Evolutionary conservation across 441 rosid species (phyloP).

Genomic region (Erysimum pusillum): DNA sequence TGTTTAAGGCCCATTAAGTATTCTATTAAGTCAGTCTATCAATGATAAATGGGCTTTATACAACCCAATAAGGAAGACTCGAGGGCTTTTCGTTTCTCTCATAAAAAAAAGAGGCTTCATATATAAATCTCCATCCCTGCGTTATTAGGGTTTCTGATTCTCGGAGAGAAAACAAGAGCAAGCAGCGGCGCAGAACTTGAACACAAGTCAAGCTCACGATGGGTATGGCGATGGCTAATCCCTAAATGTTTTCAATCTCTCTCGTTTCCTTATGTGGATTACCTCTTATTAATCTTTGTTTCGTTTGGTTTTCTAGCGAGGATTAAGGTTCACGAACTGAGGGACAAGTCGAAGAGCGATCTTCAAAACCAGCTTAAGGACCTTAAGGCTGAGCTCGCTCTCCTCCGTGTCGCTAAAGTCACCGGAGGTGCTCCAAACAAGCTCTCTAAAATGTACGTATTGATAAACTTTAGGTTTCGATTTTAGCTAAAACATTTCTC

Average conservation of each 20-base stretch:
- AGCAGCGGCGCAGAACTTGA: slow-evolving; percentile 44
- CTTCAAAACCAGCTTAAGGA: slow-evolving; percentile 81
- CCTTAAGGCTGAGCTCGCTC: slow-evolving; percentile 84
- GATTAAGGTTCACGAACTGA: slow-evolving; percentile 92
- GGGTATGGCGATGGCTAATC: slow-evolving; percentile 34
- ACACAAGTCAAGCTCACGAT: slow-evolving; percentile 39
- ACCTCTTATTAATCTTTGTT: slow-evolving; percentile 2
- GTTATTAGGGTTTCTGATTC: slow-evolving; percentile 38
- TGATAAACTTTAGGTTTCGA: background rate
- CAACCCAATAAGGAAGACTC: slow-evolving; percentile 26
- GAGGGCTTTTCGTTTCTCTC: slow-evolving; percentile 9
- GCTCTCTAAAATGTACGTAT: slow-evolving; percentile 87
- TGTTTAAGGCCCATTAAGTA: slow-evolving; percentile 22
- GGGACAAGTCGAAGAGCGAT: slow-evolving; percentile 84
- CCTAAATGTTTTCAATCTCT: background rate
- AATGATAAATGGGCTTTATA: slow-evolving; percentile 11
- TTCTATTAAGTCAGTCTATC: background rate
- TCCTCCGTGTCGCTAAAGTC: slow-evolving; percentile 96
- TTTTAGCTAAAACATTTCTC: background rate
- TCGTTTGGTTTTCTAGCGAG: slow-evolving; percentile 59
- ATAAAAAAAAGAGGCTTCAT: slow-evolving; percentile 5
- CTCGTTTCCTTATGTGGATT: background rate
- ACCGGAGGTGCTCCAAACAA: slow-evolving; percentile 98
- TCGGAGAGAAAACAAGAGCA: slow-evolving; percentile 21
- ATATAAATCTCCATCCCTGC: slow-evolving; percentile 11